Evolutionary conservation across 768 basidiomycete genomes (phyloP), one percentile per base, ranked within the genome.

Genomic region (Cyathus striatus): DNA sequence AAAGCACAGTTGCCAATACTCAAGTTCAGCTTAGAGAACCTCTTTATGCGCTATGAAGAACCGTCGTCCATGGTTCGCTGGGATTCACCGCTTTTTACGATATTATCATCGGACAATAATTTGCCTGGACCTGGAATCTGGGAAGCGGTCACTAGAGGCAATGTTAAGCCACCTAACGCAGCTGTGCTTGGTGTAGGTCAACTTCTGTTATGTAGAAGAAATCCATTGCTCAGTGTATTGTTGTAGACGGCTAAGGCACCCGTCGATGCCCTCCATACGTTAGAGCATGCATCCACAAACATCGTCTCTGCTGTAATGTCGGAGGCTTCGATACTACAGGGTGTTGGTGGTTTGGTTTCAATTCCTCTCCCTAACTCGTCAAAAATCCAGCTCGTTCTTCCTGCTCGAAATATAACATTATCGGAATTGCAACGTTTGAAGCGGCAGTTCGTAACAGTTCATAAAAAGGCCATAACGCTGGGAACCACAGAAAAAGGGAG

Each of bases 31-130:
- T 76, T 96, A 25, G 87, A 91, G 36, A 93, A 91, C 59, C 77
- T 99, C 3, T 62, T 98, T 25, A 70, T 84, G 55, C 75, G 95
- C 40, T 98, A 83, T 53, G 96, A 99, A 65, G 96, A 98, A 54
- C 96, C 96, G 0, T 93, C 90, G 0, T 94, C 93, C 3, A 94
- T 94, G 86, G 94, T 90, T n/a, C 81, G 95, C 38, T 99, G 95
- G 95, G 95, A 99, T 61, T 89, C 95, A 0, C 95, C 96, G 0
- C 74, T 98, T 32, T 89, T 96, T 60, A 91, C 89, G 2, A 66
- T 96, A 1, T 65, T 82, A 3, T 90, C 84, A 78, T 73, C 77
- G 22, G 90, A 92, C 46, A 69, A 78, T 13, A 68, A 72, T 22
- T 60, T 85, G 6, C 84, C 88, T 3, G 72, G 70, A 12, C 71